Evolutionary conservation across 768 basidiomycete genomes (phyloP), one percentile per base, ranked within the genome.

Genomic region (Pisolithus albus): DNA sequence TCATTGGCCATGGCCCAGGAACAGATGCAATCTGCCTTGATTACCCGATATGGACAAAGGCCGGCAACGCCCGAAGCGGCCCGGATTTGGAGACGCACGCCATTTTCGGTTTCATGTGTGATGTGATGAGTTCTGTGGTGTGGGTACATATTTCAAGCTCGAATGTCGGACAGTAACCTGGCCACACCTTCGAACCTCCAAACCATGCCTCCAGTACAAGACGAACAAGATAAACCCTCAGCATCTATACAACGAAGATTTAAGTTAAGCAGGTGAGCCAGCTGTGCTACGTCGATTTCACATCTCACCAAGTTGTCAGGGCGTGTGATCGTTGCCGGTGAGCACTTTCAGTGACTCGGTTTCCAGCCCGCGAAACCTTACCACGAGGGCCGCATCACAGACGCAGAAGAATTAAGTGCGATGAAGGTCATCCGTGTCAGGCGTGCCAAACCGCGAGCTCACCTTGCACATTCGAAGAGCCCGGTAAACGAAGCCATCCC

Each of bases 261-360:
- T 75, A 92, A 92, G 73, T 71, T 92, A 52, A 89, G 85, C 80
- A 85, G 88, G 89, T 87, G 53, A 37, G 78, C 52, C 5, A 15
- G 50, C 45, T 57, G 28, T 46, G 19, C 44, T 30, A 15, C 10
- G 34, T 13, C 36, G 46, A 52, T 40, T 44, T 49, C 19, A 37
- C 41, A 44, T 40, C 51, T 58, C 23, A 58, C 30, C 32, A 59
- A 43, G 54, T 36, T n/a, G 52, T 32, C 56, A 91, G 89, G 65
- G 88, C 89, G 53, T 92, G 89, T 75, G 89, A 92, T 77, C 86
- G 89, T 54, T 92, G 89, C 74, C 82, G 89, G 88, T 91, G 72
- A 77, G 86, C 58, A 59, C 57, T 32, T 30, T 52, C 42, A 38
- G 15, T n/a, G 47, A 5, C 18, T 11, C 34, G 2, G 32, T 4